Conservation (phyloP, 1,139 yeast genomes). For the Hemisphaericaspora subhashii region DNA sequence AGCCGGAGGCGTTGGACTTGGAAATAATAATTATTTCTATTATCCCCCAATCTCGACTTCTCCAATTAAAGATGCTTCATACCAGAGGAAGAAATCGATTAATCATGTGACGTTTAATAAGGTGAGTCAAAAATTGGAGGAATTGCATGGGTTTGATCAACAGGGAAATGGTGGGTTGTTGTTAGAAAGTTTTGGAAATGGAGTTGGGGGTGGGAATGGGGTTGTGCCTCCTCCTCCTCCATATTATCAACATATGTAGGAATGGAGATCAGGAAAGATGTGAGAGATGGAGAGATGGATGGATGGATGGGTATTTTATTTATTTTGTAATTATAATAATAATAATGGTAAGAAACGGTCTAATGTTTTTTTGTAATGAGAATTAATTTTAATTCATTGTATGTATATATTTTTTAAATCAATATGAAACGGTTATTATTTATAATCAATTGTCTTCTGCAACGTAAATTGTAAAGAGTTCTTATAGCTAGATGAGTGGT, state of each 20-base stretch:
- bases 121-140: slow-evolving; percentile 21
- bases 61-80: slow-evolving; percentile 15
- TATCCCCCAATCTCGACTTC: slow-evolving; percentile 14
- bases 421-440: too few species aligned
- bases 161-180: slow-evolving; percentile 11
- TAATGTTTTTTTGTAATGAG: too few species aligned
- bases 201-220: not conserved
- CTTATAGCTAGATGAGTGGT: too few species aligned
- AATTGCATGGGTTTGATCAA: slow-evolving; percentile 13
- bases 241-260: slow-evolving; percentile 12
- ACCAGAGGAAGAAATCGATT: slow-evolving; percentile 17
- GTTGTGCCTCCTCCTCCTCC: slow-evolving; percentile 15
- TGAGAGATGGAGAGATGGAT: too few species aligned
- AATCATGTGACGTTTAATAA: slow-evolving; percentile 37
- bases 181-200: slow-evolving; percentile 10
- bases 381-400: too few species aligned
- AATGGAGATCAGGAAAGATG: not conserved
- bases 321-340: too few species aligned
- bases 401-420: too few species aligned
- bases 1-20: slow-evolving; percentile 13
- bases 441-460: too few species aligned
- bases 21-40: slow-evolving; percentile 13
- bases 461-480: too few species aligned
- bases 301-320: too few species aligned
- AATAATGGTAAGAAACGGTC: too few species aligned